Evolutionary conservation across 106 monocot species (phyloP).

Genomic region (Triglochin maritima): DNA sequence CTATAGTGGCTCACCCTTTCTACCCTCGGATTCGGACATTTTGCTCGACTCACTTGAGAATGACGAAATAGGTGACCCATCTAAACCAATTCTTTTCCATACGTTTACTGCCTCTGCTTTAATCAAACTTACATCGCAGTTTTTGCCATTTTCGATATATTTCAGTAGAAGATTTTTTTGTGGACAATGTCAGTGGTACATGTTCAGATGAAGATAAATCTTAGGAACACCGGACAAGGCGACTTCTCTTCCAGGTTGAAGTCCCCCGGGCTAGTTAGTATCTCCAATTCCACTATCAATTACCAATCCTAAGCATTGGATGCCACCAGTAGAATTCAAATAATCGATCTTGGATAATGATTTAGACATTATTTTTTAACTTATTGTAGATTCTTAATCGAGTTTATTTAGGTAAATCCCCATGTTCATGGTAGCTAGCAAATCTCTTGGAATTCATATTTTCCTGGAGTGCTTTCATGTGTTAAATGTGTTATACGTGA

Average conservation of each 20-base stretch:
- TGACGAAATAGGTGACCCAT: slow-evolving; percentile 62
- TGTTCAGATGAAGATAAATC: slow-evolving; percentile 64
- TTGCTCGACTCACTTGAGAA: slow-evolving; percentile 77
- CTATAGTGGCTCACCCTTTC: slow-evolving; percentile 70
- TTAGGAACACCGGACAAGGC: slow-evolving; percentile 5
- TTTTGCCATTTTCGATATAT: background rate
- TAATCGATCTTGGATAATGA: background rate
- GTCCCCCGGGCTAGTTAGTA: background rate
- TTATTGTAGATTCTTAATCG: no score
- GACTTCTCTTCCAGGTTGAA: background rate
- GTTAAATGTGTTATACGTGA: no score
- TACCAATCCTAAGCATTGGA: background rate
- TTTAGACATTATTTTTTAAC: background rate
- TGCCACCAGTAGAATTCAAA: background rate
- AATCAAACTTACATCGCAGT: background rate
- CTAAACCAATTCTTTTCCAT: background rate
- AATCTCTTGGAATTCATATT: background rate
- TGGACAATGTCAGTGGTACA: slow-evolving; percentile 42
- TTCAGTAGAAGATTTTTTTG: slow-evolving; percentile 77
- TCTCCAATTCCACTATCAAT: background rate
- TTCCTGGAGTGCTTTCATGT: background rate
- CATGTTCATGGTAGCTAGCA: background rate
- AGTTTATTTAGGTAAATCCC: no score
- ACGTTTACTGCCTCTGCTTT: background rate
- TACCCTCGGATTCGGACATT: slow-evolving; percentile 78